Percentiles rank a stretch among this genome's conserved stretches.
These are phyloP conservation scores for Neurospora sp. DNA, from an alignment of 495 filamentous ascomycete species.

Conservation along the genomic window DNA sequence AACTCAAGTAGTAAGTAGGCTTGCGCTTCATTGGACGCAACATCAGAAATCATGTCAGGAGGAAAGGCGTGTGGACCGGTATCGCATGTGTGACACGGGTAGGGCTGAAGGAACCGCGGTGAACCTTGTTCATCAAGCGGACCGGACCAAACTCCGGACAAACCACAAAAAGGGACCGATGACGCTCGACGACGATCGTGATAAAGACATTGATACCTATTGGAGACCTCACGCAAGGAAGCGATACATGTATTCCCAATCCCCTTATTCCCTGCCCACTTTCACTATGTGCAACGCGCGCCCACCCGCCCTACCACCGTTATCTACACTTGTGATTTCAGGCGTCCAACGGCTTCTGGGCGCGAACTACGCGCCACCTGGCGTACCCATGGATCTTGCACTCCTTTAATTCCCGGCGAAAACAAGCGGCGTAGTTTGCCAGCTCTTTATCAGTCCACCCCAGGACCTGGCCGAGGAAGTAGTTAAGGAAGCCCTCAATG, in stretches of 20 bases:
- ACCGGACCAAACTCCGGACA: not conserved
- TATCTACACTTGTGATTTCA: not conserved
- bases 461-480: constrained; percentile 21
- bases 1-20: too few relatives aligned
- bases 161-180: not conserved
- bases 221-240: not conserved
- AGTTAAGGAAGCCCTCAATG: constrained; percentile 22
- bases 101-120: not conserved
- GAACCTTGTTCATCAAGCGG: not conserved
- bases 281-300: not conserved
- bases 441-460: constrained; percentile 27
- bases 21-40: not conserved
- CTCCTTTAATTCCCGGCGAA: constrained; percentile 24
- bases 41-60: too few relatives aligned
- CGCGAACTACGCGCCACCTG: not conserved
- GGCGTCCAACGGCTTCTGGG: not conserved
- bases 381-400: constrained; percentile 13
- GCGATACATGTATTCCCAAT: not conserved
- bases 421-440: constrained; percentile 22
- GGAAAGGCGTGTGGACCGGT: too few relatives aligned
- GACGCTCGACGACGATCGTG: not conserved
- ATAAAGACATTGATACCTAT: not conserved
- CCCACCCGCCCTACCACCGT: not conserved
- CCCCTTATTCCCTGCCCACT: not conserved
- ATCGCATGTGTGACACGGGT: not conserved